Evolutionary conservation across 257 asterid genomes (phyloP), one percentile per base, ranked within the genome.

Genomic region (Eustoma russellianum): DNA sequence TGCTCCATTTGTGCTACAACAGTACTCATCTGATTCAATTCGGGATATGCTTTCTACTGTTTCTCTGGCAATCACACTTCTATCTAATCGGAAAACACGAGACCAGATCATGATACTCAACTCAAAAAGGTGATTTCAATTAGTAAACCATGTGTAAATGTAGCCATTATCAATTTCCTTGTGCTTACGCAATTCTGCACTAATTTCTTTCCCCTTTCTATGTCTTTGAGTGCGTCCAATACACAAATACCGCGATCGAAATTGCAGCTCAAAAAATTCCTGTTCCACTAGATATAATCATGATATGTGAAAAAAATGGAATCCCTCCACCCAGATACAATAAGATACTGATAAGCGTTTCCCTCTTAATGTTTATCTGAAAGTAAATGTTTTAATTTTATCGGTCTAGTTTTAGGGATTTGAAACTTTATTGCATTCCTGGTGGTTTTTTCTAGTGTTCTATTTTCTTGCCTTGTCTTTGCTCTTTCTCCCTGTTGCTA

Each of bases 71-170:
- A 80, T 82, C 58, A 82, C 98, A 61, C 73, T 85, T 65, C 75
- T 91, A 18, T 82, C 96, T 46, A 79, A 91, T 70, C 77, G 88
- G 79, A 91, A 91, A 74, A 87, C 94, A 33, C 74, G 95, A 61
- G 97, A 87, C 77, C 70, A 80, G 69, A 81, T 91, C 69, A 77
- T 91, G 98, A 85, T 91, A 75, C 93, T 91, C 59, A 91, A 91
- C 81, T 87, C 97, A 61, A 79, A 63, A 81, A 87, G 98, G 98
- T 91, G 72, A 60, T 52, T 6, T 30, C 10, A 13, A 44, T 67
- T 38, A 41, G 45, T 51, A 33, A 38, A 34, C 58, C 48, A 9
- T 44, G 59, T 44, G 10, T 38, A 57, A 38, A 8, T 38, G 43
- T 38, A 38, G 43, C 43, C 12, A 10, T 5, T 4, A 14, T 46